Evolutionary conservation across 306 rosid genomes (phyloP), one percentile per base, ranked within the genome.

Genomic region (Mucuna pruriens): DNA sequence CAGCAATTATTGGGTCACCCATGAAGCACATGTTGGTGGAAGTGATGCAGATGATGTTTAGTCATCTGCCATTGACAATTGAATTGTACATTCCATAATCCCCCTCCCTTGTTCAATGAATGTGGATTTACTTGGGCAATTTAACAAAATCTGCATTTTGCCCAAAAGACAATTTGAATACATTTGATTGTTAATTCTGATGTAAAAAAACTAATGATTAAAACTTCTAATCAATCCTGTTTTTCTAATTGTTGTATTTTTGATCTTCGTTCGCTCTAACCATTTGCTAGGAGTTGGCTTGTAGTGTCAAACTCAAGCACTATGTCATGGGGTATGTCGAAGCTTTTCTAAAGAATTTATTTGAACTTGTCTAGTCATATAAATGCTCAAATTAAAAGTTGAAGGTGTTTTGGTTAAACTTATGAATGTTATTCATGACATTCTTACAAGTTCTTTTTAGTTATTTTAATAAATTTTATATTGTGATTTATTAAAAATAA

Each of bases 31-130:
- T 67, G 84, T 90, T 63, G 93, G 93, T 74, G 92, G 91, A 88
- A 95, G 97, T 86, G 99, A 95, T 85, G 97, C 95, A 74, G 99
- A 95, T 68, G 99, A 95, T 62, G 94, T 71, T 71, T 93, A 87
- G 80, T 81, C 69, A 74, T 61, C 77, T 25, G 57, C 69, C 19
- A 82, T 73, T 78, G 68, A 71, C 88, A 86, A 92, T 65, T 92
- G 89, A 87, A 86, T 57, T 93, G 97, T 95, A 90, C 85, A 91
- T 90, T 84, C 95, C 72, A 48, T 72, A 60, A 75, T 64, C 84
- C 78, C 55, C 22, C 44, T 34, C 49, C 49, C 19, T 76, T 83
- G 79, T 84, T 86, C 89, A 61, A 44, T 78, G 76, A 76, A 83
- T 82, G 83, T 86, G 88, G 80, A 83, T 75, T 33, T 78, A 34